Evolutionary conservation across 305 asterid species (phyloP).

Genomic region (Fraxinus sp.): DNA sequence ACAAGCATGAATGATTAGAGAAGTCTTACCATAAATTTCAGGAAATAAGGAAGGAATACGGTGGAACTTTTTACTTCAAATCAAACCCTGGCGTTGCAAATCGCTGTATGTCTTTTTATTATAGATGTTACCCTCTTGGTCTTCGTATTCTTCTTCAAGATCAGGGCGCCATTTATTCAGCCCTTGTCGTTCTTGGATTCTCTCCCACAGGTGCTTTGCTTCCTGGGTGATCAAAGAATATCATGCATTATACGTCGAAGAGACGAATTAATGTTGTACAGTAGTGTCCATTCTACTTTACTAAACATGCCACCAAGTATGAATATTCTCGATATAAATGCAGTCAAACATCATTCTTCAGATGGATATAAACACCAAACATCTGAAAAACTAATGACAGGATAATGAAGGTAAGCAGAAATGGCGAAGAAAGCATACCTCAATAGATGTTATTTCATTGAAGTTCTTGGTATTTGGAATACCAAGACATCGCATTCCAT

Average conservation of each 20-base stretch:
- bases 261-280: not conserved
- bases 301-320: not conserved
- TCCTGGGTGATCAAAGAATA: constrained; percentile 48
- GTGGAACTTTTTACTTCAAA: constrained; percentile 33
- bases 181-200: constrained; percentile 83
- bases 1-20: not conserved
- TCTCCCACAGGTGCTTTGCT: constrained; percentile 94
- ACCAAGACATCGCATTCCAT: constrained; percentile 95
- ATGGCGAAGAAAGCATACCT: constrained; percentile 39
- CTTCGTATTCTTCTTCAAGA: constrained; percentile 98
- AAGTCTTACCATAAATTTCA: constrained; percentile 7
- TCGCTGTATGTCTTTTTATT: constrained; percentile 95
- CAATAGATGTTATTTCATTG: constrained; percentile 87
- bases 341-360: not conserved
- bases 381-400: not conserved
- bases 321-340: not conserved
- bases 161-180: constrained; percentile 96
- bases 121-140: constrained; percentile 93
- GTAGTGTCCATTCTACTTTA: not conserved
- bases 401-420: not conserved
- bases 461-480: constrained; percentile 94
- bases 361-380: not conserved
- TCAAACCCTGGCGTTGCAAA: constrained; percentile 94
- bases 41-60: not conserved
- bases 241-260: not conserved